A percentile compares a stretch with the other conserved stretches of the same genome.
Evolutionary conservation across 2,329 filamentous ascomycete species (phyloP).

Genomic region (Epichloe bromicola): DNA sequence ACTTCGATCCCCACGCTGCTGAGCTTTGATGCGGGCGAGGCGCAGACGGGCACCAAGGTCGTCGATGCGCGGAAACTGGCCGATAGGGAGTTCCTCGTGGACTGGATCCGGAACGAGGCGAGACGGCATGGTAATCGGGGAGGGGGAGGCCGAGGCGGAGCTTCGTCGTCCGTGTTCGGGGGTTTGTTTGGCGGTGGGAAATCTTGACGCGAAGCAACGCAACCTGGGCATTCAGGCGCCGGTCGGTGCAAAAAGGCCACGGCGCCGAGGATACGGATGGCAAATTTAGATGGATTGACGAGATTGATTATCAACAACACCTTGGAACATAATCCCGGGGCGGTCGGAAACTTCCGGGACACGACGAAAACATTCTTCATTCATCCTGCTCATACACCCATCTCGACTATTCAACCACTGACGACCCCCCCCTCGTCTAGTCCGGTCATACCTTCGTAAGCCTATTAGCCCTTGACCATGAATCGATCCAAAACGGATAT

Average conservation of each 20-base stretch:
- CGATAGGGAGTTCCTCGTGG: slow-evolving; percentile 35
- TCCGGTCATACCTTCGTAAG: background rate
- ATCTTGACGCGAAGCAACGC: background rate
- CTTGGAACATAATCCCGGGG: too few species aligned
- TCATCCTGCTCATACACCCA: background rate
- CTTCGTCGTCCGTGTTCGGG: slow-evolving; percentile 19
- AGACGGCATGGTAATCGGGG: slow-evolving; percentile 29
- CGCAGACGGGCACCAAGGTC: slow-evolving; percentile 34
- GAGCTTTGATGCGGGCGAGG: slow-evolving; percentile 42
- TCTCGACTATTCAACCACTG: background rate
- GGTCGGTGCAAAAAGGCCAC: too few species aligned
- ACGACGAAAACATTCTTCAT: background rate
- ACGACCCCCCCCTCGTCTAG: background rate
- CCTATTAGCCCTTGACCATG: background rate
- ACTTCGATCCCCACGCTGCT: slow-evolving; percentile 44
- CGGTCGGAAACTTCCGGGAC: too few species aligned
- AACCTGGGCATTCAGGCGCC: background rate
- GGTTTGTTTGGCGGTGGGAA: slow-evolving; percentile 27
- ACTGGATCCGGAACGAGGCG: slow-evolving; percentile 41
- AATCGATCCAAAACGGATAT: background rate
- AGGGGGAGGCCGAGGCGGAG: slow-evolving; percentile 25
- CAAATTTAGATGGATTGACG: too few species aligned
- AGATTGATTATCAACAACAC: too few species aligned
- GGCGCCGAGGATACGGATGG: too few species aligned
- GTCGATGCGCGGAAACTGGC: slow-evolving; percentile 34